phyloP scores from a whole-genome alignment of 257 asterid species.

The Solanum phureja region DNA sequence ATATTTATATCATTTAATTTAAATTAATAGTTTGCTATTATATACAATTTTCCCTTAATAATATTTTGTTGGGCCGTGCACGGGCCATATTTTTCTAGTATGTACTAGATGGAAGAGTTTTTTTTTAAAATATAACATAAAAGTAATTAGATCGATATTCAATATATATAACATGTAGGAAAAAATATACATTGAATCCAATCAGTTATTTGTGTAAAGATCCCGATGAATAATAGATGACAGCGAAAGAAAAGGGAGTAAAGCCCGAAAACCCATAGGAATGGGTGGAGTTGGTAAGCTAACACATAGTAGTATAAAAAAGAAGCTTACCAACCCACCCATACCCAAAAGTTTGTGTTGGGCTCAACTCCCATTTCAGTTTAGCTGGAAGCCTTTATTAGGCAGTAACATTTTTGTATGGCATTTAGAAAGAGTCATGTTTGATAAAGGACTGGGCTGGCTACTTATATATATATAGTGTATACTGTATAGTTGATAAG shows the following conservation, averaged over 20 bases:
- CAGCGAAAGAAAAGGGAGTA: constrained; percentile 10
- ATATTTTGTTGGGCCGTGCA: too few relatives aligned
- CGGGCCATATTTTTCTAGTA: too few relatives aligned
- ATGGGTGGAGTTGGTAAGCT: constrained; percentile 44
- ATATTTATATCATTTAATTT: too few relatives aligned
- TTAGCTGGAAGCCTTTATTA: neutral
- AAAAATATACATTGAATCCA: too few relatives aligned
- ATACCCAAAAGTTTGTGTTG: constrained; percentile 22
- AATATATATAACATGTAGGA: neutral
- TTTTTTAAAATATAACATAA: too few relatives aligned
- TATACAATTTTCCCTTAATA: too few relatives aligned
- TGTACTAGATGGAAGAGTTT: too few relatives aligned
- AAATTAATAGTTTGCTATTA: too few relatives aligned
- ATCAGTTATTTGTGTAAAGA: neutral
- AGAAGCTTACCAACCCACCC: constrained; percentile 31
- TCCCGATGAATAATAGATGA: neutral
- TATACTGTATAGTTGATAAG: neutral
- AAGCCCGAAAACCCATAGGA: constrained; percentile 21
- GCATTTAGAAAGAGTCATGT: neutral
- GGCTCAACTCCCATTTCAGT: constrained; percentile 24
- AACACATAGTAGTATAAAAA: neutral
- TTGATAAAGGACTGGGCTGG: neutral
- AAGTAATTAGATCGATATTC: too few relatives aligned
- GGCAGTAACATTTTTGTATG: neutral
- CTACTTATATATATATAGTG: neutral